These are phyloP conservation scores for Xanthoparmelia taractica DNA, from an alignment of 495 filamentous ascomycete genomes.

Conservation along the genomic window DNA sequence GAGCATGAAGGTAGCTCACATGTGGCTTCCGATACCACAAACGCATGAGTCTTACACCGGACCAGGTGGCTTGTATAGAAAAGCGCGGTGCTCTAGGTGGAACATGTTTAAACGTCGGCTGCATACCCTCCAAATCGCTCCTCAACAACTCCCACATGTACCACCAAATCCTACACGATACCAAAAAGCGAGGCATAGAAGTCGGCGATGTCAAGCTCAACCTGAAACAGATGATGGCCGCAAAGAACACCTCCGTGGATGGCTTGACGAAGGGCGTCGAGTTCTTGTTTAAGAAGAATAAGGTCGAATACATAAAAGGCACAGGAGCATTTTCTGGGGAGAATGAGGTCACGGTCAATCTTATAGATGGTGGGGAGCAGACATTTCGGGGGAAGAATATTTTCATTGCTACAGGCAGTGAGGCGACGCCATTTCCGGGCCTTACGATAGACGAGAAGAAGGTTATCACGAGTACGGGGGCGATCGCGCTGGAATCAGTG, in stretches of 20 bases:
- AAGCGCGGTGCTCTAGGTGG: constrained; percentile 93
- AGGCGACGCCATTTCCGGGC: constrained; percentile 93
- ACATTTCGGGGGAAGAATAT: constrained; percentile 89
- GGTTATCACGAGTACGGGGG: constrained; percentile 92
- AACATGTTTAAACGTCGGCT: constrained; percentile 98
- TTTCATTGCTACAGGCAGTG: constrained; percentile 89
- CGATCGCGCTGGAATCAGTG: constrained; percentile 78
- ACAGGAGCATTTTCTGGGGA: constrained; percentile 78
- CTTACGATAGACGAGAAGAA: constrained; percentile 94
- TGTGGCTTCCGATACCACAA: background rate
- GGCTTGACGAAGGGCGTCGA: constrained; percentile 95
- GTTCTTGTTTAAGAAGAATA: constrained; percentile 97
- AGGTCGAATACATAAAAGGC: constrained; percentile 93
- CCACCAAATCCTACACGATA: constrained; percentile 95
- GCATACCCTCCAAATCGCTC: constrained; percentile 97
- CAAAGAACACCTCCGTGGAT: constrained; percentile 84
- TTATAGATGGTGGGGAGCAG: constrained; percentile 83
- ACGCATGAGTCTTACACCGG: constrained; percentile 14
- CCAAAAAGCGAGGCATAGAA: constrained; percentile 92
- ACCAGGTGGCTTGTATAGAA: constrained; percentile 91
- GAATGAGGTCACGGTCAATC: constrained; percentile 83
- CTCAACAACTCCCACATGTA: constrained; percentile 99
- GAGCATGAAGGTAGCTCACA: constrained; percentile 71
- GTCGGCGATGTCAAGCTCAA: constrained; percentile 96
- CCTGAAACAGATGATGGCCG: constrained; percentile 91